phyloP scores from a whole-genome alignment of 202 grass and related monocot genomes.

The Setaria italica region DNA sequence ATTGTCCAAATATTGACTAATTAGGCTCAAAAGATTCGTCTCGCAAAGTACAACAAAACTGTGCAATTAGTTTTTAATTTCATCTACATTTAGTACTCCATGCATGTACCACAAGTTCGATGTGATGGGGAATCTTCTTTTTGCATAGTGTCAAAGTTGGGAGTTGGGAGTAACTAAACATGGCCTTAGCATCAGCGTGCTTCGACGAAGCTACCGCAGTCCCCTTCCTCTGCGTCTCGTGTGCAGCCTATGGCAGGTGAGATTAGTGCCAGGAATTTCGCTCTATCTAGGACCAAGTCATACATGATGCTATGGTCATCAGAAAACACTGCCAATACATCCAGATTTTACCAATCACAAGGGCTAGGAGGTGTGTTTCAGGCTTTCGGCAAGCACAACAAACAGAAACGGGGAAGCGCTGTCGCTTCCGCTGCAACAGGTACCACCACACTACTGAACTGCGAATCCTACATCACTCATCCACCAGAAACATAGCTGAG shows the following conservation, averaged over 20 bases:
- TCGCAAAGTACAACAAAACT: too few relatives aligned
- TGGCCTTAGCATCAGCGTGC: not conserved
- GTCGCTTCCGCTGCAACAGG: slow-evolving; percentile 43
- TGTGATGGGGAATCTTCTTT: too few relatives aligned
- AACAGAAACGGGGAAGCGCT: slow-evolving; percentile 21
- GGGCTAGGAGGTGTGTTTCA: not conserved
- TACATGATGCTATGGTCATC: too few relatives aligned
- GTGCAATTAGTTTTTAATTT: too few relatives aligned
- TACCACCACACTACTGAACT: not conserved
- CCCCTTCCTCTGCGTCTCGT: not conserved
- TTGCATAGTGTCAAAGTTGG: too few relatives aligned
- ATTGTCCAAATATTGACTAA: too few relatives aligned
- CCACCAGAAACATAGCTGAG: not conserved
- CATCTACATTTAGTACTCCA: too few relatives aligned
- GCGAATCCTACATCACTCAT: slow-evolving; percentile 11
- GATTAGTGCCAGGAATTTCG: not conserved
- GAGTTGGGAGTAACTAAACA: too few relatives aligned
- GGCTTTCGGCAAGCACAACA: slow-evolving; percentile 25
- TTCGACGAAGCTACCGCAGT: not conserved
- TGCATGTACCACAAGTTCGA: too few relatives aligned
- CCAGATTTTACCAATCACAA: not conserved
- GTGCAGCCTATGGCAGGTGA: not conserved
- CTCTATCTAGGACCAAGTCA: not conserved
- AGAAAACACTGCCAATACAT: too few relatives aligned
- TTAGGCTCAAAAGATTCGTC: too few relatives aligned